phyloP scores from a whole-genome alignment of 2,329 filamentous ascomycete genomes.

The Beauveria rudraprayagi region DNA sequence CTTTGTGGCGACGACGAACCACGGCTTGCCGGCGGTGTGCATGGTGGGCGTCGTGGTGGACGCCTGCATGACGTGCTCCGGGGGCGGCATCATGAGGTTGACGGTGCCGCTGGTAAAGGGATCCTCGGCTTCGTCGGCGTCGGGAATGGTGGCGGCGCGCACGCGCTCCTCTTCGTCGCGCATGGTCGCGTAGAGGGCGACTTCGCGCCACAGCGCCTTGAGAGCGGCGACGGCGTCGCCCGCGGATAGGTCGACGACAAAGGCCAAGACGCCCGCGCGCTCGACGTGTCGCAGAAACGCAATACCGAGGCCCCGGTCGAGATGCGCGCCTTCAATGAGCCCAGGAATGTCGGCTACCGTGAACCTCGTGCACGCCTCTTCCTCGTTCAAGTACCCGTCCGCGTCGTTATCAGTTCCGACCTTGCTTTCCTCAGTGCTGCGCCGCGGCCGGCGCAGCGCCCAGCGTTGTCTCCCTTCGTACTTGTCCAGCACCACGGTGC shows the following conservation, averaged over 20 bases:
- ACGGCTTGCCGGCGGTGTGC: slow-evolving; percentile 88
- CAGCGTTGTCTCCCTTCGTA: slow-evolving; percentile 61
- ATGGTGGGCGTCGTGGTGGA: slow-evolving; percentile 42
- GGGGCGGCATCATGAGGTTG: not conserved
- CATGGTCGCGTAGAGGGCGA: slow-evolving; percentile 75
- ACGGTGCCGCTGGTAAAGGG: not conserved
- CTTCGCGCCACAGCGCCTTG: slow-evolving; percentile 80
- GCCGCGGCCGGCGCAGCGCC: slow-evolving; percentile 21
- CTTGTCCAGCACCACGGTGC: slow-evolving; percentile 87
- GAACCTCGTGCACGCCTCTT: slow-evolving; percentile 63
- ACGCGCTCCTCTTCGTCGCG: slow-evolving; percentile 65
- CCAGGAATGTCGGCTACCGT: slow-evolving; percentile 95
- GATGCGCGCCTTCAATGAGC: slow-evolving; percentile 82
- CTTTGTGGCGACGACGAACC: slow-evolving; percentile 94
- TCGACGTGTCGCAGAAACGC: slow-evolving; percentile 93
- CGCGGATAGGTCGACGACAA: slow-evolving; percentile 78
- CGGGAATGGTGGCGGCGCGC: slow-evolving; percentile 49
- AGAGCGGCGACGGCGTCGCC: slow-evolving; percentile 74
- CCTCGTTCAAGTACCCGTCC: too few relatives aligned
- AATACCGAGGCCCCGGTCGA: slow-evolving; percentile 84
- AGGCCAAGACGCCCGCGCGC: slow-evolving; percentile 83
- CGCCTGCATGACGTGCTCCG: not conserved
- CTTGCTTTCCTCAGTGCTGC: slow-evolving; percentile 20
- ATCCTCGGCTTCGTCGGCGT: slow-evolving; percentile 34
- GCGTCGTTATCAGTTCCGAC: slow-evolving; percentile 23